Evolutionary conservation across 805 yeast genomes (phyloP).

Genomic region (Komagataella pastoris): DNA sequence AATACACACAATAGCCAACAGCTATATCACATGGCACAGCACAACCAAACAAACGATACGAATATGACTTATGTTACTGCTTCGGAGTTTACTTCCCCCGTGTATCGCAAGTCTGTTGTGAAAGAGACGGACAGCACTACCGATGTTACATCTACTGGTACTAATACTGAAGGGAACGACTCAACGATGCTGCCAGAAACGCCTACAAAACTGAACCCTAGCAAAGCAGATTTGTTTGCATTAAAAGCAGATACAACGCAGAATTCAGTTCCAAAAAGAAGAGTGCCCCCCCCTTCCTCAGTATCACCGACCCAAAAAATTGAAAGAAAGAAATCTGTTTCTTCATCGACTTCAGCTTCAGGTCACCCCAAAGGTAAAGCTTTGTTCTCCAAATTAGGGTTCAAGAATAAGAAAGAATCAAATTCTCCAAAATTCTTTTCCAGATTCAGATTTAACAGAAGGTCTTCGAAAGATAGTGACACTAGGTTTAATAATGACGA

Average conservation of each 20-base stretch:
- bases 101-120: not conserved
- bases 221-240: not conserved
- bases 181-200: not conserved
- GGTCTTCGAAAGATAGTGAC: not conserved
- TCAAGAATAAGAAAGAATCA: not conserved
- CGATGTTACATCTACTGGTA: not conserved
- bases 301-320: not conserved
- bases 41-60: not conserved
- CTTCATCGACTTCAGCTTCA: not conserved
- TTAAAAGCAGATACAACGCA: not conserved
- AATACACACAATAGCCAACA: not conserved
- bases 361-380: not conserved
- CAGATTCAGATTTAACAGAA: not conserved
- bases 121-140: not conserved
- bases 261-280: not conserved
- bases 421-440: not conserved
- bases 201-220: not conserved
- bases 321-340: not conserved
- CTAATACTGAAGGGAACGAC: not conserved
- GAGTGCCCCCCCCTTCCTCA: not conserved
- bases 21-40: not conserved
- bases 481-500: not conserved
- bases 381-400: not conserved
- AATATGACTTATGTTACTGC: not conserved
- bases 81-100: not conserved